Evolutionary conservation across 2,329 filamentous ascomycete species (phyloP).

Genomic region (Apiospora sp.): DNA sequence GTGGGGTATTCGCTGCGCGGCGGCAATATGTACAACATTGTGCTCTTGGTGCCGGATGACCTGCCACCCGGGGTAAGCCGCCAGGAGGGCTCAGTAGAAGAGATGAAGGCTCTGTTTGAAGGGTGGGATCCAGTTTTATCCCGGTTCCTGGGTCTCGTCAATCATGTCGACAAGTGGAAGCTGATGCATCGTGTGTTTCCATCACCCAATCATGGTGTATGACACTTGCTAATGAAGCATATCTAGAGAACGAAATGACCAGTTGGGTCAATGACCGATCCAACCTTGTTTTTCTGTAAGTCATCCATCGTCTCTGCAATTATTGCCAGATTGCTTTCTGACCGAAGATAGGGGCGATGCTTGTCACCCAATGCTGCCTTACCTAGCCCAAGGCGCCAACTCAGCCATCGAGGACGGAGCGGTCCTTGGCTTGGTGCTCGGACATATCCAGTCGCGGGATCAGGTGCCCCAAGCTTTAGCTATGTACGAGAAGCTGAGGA

Average conservation of each 20-base stretch:
- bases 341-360: slow-evolving; percentile 59
- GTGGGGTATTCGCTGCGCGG: slow-evolving; percentile 69
- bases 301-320: slow-evolving; percentile 37
- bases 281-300: slow-evolving; percentile 58
- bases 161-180: slow-evolving; percentile 73
- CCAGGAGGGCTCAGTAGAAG: slow-evolving; percentile 60
- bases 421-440: slow-evolving; percentile 66
- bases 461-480: slow-evolving; percentile 54
- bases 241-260: slow-evolving; percentile 54
- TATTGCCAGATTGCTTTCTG: slow-evolving; percentile 24
- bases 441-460: slow-evolving; percentile 54
- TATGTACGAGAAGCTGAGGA: slow-evolving; percentile 57
- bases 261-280: slow-evolving; percentile 61
- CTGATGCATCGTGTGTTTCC: slow-evolving; percentile 59
- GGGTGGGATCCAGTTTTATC: slow-evolving; percentile 69
- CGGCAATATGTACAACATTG: slow-evolving; percentile 70
- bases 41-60: slow-evolving; percentile 70
- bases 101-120: slow-evolving; percentile 67
- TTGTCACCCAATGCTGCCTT: slow-evolving; percentile 71
- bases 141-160: slow-evolving; percentile 56
- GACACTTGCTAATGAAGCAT: neutral
- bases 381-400: slow-evolving; percentile 72
- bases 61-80: slow-evolving; percentile 61
- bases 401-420: slow-evolving; percentile 74
- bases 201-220: neutral